A percentile compares a stretch with the other conserved stretches of the same genome.
Evolutionary conservation across 2,329 filamentous ascomycete genomes (phyloP).

Genomic region (Fusarium illudens): DNA sequence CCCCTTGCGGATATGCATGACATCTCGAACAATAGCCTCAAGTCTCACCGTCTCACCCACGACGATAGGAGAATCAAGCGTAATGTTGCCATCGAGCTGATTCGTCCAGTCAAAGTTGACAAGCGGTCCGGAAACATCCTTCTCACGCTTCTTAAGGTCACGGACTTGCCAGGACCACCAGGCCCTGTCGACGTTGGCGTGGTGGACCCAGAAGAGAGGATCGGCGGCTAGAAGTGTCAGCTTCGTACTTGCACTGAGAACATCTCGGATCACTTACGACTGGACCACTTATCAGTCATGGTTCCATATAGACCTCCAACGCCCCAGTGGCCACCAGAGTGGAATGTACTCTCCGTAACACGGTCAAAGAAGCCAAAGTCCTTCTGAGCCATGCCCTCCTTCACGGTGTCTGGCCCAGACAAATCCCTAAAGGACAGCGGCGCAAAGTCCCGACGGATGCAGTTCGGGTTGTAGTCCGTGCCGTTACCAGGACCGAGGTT

Average conservation of each 20-base stretch:
- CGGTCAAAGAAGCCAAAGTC: constrained; percentile 29
- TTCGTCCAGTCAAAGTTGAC: constrained; percentile 27
- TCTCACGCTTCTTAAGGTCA: constrained; percentile 9
- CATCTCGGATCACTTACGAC: neutral
- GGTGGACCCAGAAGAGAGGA: constrained; percentile 44
- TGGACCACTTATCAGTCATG: constrained; percentile 28
- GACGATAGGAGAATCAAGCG: neutral
- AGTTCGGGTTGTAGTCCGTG: constrained; percentile 12
- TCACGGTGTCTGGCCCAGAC: constrained; percentile 20
- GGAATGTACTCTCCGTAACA: constrained; percentile 36
- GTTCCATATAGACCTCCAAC: constrained; percentile 44
- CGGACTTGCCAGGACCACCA: constrained; percentile 38
- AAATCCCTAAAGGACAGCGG: constrained; percentile 22
- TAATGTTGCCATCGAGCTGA: constrained; percentile 8
- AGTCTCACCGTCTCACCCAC: constrained; percentile 12
- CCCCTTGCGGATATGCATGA: constrained; percentile 23
- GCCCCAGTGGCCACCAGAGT: constrained; percentile 39
- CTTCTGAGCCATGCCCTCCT: constrained; percentile 34
- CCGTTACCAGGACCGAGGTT: constrained; percentile 21
- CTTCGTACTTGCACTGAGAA: rapidly evolving
- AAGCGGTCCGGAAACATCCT: constrained; percentile 22
- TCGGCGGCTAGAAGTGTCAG: constrained; percentile 25
- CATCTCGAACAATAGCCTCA: constrained; percentile 13
- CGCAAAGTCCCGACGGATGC: constrained; percentile 22
- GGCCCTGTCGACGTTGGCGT: constrained; percentile 41